Percentiles rank a stretch among this genome's conserved stretches.
These are phyloP conservation scores for Aeschynomene evenia DNA, from an alignment of 306 rosid genomes.

Conservation along the genomic window DNA sequence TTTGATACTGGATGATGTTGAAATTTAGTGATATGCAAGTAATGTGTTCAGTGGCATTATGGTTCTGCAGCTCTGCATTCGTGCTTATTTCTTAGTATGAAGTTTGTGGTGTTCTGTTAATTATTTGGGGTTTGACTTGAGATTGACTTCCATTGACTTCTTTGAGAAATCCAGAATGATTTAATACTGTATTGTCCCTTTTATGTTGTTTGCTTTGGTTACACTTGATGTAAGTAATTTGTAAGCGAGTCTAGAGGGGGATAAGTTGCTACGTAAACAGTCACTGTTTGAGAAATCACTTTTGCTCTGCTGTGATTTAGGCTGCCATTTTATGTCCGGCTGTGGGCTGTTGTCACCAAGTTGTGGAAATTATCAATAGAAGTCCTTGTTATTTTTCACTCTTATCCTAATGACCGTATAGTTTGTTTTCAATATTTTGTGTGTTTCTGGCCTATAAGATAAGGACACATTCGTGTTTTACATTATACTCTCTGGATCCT, in stretches of 20 bases:
- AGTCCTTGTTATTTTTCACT: background rate
- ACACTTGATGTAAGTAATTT: background rate
- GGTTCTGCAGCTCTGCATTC: background rate
- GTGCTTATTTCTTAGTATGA: background rate
- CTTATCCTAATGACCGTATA: background rate
- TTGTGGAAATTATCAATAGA: background rate
- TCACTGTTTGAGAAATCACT: background rate
- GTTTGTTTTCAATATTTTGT: background rate
- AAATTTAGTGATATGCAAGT: background rate
- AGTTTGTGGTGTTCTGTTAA: constrained; percentile 5
- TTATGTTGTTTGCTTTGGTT: background rate
- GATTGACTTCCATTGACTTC: background rate
- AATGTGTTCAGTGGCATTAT: background rate
- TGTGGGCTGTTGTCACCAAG: background rate
- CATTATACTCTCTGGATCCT: background rate
- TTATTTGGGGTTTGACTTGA: background rate
- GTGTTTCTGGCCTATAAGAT: background rate
- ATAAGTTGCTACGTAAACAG: background rate
- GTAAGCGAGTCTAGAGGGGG: background rate
- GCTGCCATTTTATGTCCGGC: background rate
- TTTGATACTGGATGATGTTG: background rate
- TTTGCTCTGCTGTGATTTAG: background rate
- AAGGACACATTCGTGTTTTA: constrained; percentile 12
- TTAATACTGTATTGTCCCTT: background rate
- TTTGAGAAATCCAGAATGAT: constrained; percentile 1